Base-by-base conservation (phyloP, 1,284 basidiomycete species). In the Sporisorium sorghi region DNA sequence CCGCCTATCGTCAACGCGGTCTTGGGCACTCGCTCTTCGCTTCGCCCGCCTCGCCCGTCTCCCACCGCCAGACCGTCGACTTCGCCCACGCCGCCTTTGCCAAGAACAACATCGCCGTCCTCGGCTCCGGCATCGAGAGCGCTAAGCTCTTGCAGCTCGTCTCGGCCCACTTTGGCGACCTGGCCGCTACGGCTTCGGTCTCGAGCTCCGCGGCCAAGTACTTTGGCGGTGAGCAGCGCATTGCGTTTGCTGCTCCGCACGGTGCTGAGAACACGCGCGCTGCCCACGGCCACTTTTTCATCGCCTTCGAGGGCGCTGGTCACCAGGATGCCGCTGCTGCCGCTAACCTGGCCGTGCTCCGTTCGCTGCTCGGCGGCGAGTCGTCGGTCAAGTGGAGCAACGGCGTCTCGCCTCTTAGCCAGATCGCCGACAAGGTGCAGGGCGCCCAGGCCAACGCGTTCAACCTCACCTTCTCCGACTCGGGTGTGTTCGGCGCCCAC, bases 191-290 rank as follows among this genome's bases (percentile, higher is more conserved):
- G 47, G 58, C 68, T 21, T 62, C 71, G 24, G 43, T 80, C 50
- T 48, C 53, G 23, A 53, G 56, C 46, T 53, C 76, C 23, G 48
- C 73, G n/a, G 61, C 77, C 52, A 79, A 80, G 67, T 84, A 84
- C 81, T 81, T 77, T 70, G 83, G 83, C 49, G 83, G 83, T 54
- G 83, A 83, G 54, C 74, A 71, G 66, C 79, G 83, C 17, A 72
- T 80, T 5, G 71, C 77, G 37, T 81, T 77, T 46, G 56, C 71
- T 19, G 77, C 80, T 19, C 67, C 78, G 12, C 80, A 83, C 62
- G 80, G 79, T 30, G 52, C 69, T n/a, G 75, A 77, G 49, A 62
- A 69, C 67, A 73, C 68, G 32, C 73, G 55, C 26, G 76, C 75
- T 42, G 58, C 71, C 53, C 58, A 71, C 51, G 81, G 74, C 43